Percentiles rank a stretch among this genome's conserved stretches.
These are phyloP conservation scores for Acanthamoeba divionensis DNA, from an alignment of 208 protist species.

Conservation along the genomic window DNA sequence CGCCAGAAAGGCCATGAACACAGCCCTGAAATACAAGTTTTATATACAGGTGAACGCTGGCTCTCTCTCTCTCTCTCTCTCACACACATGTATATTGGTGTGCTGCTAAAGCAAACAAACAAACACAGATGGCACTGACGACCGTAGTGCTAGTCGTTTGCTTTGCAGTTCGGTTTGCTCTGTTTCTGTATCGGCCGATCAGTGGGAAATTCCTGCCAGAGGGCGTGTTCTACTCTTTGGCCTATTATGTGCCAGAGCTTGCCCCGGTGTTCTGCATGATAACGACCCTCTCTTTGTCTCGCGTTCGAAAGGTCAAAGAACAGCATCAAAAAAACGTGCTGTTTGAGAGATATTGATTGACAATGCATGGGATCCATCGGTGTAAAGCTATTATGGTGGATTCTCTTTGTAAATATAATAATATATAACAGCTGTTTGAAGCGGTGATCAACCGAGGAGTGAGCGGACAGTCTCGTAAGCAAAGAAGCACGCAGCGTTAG, in stretches of 20 bases:
- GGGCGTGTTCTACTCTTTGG: not conserved
- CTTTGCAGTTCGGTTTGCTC: not conserved
- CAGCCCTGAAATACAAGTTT: not conserved
- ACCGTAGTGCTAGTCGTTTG: slow-evolving; percentile 21
- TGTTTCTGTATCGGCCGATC: slow-evolving; percentile 45
- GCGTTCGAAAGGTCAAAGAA: too few species aligned
- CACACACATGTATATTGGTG: not conserved
- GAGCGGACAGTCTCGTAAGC: slow-evolving; percentile 69
- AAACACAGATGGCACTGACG: not conserved
- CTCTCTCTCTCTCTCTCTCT: not conserved
- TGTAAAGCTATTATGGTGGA: too few species aligned
- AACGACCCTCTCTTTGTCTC: not conserved
- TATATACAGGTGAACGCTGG: not conserved
- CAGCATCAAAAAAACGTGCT: too few species aligned
- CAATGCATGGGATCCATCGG: too few species aligned
- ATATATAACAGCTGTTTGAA: too few species aligned
- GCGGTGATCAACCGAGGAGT: slow-evolving; percentile 56
- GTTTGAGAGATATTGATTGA: too few species aligned
- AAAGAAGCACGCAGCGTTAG: slow-evolving; percentile 80
- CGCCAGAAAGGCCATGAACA: not conserved
- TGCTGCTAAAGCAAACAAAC: not conserved
- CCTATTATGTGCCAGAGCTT: not conserved
- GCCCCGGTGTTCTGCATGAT: not conserved
- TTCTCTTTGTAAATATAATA: too few species aligned
- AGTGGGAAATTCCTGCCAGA: not conserved